Evolutionary conservation across 139 green algal species (phyloP), one percentile per base, ranked within the genome.

Genomic region (Choricystis sp.): DNA sequence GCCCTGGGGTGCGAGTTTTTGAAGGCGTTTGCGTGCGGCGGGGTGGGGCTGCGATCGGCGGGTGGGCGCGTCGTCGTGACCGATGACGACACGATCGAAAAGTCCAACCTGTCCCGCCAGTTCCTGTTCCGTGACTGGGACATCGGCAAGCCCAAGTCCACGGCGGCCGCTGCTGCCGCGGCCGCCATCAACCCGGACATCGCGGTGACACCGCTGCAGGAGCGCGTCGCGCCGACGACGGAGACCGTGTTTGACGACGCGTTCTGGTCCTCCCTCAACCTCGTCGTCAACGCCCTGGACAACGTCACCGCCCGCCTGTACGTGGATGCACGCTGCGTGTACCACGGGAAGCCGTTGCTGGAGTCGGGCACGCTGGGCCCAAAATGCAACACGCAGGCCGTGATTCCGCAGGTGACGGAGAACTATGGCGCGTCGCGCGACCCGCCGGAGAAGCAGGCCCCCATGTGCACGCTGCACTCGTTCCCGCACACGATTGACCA

Each of bases 401-500:
- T 95, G 19, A 79, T 98, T 26, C 93, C 92, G 0, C 63, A 75
- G 23, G 29, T 95, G 24, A 99, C 93, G 19, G 93, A 99, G 72
- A 98, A 99, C 82, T 98, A 98, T 70, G 91, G 86, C 26, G 86
- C 86, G 2, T 84, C 72, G 26, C 68, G 90, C 19, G 91, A 96
- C 69, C 89, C 89, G 2, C 89, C 89, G 0, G 89, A 96, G 75
- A 94, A 92, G 79, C 82, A 95, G 75, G 91, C 93, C 16, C 93
- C 93, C 40, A 99, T 99, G 93, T 99, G 93, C 80, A 99, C 93
- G 1, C 65, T 99, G 60, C 93, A 99, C 84, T 94, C 82, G 64
- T 99, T 99, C 85, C 93, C 93, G 25, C 93, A 98, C 85, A 99
- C 97, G 81, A 99, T 99, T 76, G 87, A 97, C 72, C 86, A 94